Evolutionary conservation across 2,329 filamentous ascomycete species (phyloP).

Genomic region (Trichoderma lentiforme): DNA sequence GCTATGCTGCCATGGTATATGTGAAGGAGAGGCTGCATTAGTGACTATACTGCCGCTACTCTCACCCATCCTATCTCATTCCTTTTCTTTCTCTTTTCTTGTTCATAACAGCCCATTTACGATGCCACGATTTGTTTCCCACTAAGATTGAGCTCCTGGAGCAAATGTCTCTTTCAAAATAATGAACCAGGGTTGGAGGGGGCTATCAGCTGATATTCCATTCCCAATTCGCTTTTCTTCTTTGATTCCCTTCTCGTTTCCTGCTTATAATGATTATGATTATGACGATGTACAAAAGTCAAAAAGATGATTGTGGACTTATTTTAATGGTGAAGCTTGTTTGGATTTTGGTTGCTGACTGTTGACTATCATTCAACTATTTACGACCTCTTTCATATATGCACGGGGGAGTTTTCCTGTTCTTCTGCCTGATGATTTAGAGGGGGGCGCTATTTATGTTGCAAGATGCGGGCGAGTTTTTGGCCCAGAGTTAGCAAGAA

Average conservation of each 20-base stretch:
- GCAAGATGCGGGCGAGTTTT: not conserved
- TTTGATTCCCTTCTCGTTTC: not conserved
- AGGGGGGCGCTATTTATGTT: not conserved
- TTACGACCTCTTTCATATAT: not conserved
- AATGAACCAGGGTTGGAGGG: not conserved
- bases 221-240: not conserved
- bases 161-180: not conserved
- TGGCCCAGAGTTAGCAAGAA: not conserved
- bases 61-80: not conserved
- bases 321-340: not conserved
- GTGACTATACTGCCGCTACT: not conserved
- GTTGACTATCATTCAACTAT: not conserved
- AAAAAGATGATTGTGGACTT: not conserved
- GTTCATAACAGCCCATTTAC: not conserved
- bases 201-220: not conserved
- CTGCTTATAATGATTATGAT: conserved; percentile 10
- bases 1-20: conserved; percentile 64
- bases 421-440: not conserved
- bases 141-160: not conserved
- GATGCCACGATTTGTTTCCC: conserved; percentile 2
- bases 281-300: conserved; percentile 11
- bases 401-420: not conserved
- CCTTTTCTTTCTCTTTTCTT: not conserved
- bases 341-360: not conserved
- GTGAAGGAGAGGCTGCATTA: conserved; percentile 61